A percentile compares a stretch with the other conserved stretches of the same genome.
Evolutionary conservation across 805 yeast species (phyloP).

Genomic region (Yamadazyma olivae): DNA sequence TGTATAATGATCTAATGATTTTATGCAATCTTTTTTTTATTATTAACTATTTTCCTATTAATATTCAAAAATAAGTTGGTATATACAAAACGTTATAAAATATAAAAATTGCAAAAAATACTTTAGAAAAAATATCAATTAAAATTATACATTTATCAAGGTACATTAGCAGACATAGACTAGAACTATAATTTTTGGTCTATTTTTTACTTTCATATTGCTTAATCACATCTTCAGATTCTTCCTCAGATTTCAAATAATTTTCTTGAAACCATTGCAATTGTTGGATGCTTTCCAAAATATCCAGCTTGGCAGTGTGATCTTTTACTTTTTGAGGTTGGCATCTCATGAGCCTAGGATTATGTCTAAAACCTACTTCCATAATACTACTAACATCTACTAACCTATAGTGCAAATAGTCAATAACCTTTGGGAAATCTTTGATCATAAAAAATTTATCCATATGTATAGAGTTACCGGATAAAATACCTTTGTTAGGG

Average conservation of each 20-base stretch:
- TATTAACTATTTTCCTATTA: neutral
- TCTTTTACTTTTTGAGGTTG: slow-evolving; percentile 63
- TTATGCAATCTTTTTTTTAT: neutral
- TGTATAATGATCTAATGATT: neutral
- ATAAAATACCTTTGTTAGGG: slow-evolving; percentile 63
- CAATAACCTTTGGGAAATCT: slow-evolving; percentile 77
- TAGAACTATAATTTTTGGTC: neutral
- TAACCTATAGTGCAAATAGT: slow-evolving; percentile 65
- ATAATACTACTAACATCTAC: slow-evolving; percentile 86
- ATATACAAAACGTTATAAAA: too few species aligned
- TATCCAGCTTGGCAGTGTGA: slow-evolving; percentile 90
- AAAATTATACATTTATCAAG: too few species aligned
- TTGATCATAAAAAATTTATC: slow-evolving; percentile 80
- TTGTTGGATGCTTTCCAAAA: slow-evolving; percentile 83
- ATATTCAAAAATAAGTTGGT: too few species aligned
- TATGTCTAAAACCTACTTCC: slow-evolving; percentile 79
- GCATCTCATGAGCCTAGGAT: slow-evolving; percentile 53
- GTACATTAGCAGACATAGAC: too few species aligned
- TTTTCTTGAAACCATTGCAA: slow-evolving; percentile 71
- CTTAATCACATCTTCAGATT: slow-evolving; percentile 7
- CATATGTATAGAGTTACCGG: slow-evolving; percentile 92
- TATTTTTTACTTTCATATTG: neutral
- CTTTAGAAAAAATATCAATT: too few species aligned
- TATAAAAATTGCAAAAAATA: too few species aligned
- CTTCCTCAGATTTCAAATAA: slow-evolving; percentile 44